A percentile compares a stretch with the other conserved stretches of the same genome.
phyloP scores from a whole-genome alignment of 2,329 filamentous ascomycete species.

The Penicillium sp. region DNA sequence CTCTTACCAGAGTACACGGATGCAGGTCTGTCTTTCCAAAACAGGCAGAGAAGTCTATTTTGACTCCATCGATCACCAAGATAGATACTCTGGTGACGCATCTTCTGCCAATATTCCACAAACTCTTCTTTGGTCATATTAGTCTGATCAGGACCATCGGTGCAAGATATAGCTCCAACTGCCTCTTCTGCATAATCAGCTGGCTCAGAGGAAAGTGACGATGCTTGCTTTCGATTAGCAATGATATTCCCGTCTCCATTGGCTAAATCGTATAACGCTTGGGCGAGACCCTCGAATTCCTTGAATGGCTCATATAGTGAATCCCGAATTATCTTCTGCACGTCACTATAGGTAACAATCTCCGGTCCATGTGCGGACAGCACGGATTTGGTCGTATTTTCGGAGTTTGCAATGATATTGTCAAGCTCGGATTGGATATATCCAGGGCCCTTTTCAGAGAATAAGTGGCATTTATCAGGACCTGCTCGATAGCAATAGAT shows the following conservation, averaged over 20 bases:
- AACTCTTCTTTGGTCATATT: background rate
- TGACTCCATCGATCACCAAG: background rate
- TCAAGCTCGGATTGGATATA: background rate
- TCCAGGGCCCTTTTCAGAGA: conserved; percentile 15
- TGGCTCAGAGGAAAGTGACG: background rate
- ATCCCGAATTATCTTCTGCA: conserved; percentile 47
- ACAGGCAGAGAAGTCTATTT: background rate
- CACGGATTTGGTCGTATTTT: conserved; percentile 35
- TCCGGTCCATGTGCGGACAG: conserved; percentile 38
- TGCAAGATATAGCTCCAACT: background rate
- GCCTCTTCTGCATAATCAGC: background rate
- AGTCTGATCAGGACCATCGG: background rate
- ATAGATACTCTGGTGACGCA: background rate
- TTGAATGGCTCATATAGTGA: conserved; percentile 49
- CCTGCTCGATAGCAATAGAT: conserved; percentile 55
- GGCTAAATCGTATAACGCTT: conserved; percentile 36
- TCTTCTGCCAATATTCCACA: background rate
- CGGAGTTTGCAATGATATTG: conserved; percentile 47
- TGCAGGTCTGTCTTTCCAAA: background rate
- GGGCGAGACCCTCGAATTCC: conserved; percentile 46
- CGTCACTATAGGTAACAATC: conserved; percentile 53
- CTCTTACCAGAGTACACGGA: background rate
- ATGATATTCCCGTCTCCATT: conserved; percentile 13
- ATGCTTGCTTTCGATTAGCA: background rate
- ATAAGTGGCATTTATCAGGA: conserved; percentile 8